Base-by-base conservation (phyloP, 495 filamentous ascomycete genomes). In the Apiosordaria backusii region DNA sequence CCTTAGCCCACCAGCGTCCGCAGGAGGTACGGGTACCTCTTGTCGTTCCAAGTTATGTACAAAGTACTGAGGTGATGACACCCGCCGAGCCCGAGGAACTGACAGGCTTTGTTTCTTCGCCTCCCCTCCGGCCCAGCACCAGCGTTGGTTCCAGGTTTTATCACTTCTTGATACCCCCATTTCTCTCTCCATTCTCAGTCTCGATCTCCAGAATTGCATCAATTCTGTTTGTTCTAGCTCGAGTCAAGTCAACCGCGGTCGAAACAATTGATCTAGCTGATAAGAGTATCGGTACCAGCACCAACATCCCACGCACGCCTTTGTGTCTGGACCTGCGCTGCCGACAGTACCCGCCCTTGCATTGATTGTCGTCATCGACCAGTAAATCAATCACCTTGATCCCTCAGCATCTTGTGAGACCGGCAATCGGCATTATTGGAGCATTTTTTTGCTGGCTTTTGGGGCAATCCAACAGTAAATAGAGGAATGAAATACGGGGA, bases 401-500 rank as follows among this genome's bases (percentile, higher is more conserved):
- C 22, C 61, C 61, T 21, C 57, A 54, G 61, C 15, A 26, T 25
- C 26, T 62, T 54, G 50, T 54, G 3, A n/a, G 18, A n/a, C 16
- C 16, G 18, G 50, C 21, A 18, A 22, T 54, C 7, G 50, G 50
- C 18, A 23, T 18, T 54, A n/a, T 54, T 10, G 29, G 29, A 10
- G 29, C 29, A 35, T 4, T 35, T 35, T 5, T 35, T 35, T 35
- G 5, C 29, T 35, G 35, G n/a, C 52, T 19, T 55, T 18, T 55
- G 21, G 60, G 19, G n/a, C n/a, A 25, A 25, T 6, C 35, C 59
- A n/a, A 18, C 26, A 55, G 19, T 22, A 35, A 13, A 18, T 9
- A 58, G 26, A 68, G 71, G 67, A 27, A 90, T 90, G 88, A 90
- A 90, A 80, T 90, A 87, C 83, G 88, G 88, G 10, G 81, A 88